These are phyloP conservation scores for Vitis amurensis DNA, from an alignment of 164 flowering plant genomes.

Conservation along the genomic window DNA sequence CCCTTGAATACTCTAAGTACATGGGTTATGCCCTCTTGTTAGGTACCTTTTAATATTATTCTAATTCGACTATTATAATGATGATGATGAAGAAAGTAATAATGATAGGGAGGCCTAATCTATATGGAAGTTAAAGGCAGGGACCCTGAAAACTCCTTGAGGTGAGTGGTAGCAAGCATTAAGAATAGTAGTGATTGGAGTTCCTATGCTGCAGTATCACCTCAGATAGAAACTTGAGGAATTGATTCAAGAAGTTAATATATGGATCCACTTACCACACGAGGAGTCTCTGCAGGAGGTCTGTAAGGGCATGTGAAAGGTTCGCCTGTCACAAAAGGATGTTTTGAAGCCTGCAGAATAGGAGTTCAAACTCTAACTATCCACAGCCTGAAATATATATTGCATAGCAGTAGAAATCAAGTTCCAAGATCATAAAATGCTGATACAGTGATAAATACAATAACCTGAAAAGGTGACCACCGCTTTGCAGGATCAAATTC, in stretches of 20 bases:
- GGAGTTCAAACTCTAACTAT: constrained; percentile 5
- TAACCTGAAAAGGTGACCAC: constrained; percentile 98
- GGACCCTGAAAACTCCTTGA: too few relatives aligned
- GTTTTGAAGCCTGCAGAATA: constrained; percentile 79
- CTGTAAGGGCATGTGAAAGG: constrained; percentile 79
- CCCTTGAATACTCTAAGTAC: too few relatives aligned
- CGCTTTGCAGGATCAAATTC: constrained; percentile 98
- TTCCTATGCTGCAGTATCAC: too few relatives aligned
- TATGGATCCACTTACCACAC: constrained; percentile 52
- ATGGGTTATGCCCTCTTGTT: too few relatives aligned
- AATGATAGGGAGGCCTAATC: too few relatives aligned
- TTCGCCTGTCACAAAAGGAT: constrained; percentile 96
- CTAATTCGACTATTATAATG: too few relatives aligned
- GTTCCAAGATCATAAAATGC: neutral
- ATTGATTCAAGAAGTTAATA: neutral
- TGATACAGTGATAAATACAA: constrained; percentile 3
- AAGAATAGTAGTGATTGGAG: too few relatives aligned
- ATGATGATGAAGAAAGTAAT: too few relatives aligned
- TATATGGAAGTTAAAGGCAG: too few relatives aligned
- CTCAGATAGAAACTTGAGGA: neutral
- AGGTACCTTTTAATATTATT: too few relatives aligned
- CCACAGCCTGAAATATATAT: neutral
- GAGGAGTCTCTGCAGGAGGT: constrained; percentile 84
- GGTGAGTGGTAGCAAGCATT: too few relatives aligned
- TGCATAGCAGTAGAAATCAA: neutral